A percentile compares a stretch with the other conserved stretches of the same genome.
Conservation (phyloP, 2,329 filamentous ascomycete genomes). For the Colletotrichum sidae region DNA sequence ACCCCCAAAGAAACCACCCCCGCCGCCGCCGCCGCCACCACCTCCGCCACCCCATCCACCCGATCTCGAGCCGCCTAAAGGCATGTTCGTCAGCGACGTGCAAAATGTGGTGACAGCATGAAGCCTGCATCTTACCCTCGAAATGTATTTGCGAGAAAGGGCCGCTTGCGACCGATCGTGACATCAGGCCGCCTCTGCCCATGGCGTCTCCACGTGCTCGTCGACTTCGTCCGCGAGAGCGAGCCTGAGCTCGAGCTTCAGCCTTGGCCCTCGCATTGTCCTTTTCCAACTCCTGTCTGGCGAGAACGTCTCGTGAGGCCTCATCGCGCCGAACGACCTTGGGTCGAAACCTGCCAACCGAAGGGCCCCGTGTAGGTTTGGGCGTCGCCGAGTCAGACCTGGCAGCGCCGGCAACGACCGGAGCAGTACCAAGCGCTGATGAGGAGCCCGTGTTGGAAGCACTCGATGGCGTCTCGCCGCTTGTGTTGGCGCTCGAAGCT, state of each 20-base stretch:
- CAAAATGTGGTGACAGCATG: background rate
- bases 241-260: conserved; percentile 37
- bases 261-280: conserved; percentile 43
- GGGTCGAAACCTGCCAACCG: conserved; percentile 57
- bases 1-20: conserved; percentile 44
- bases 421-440: conserved; percentile 17
- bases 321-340: conserved; percentile 63
- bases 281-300: conserved; percentile 57
- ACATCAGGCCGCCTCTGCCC: conserved; percentile 54
- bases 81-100: conserved; percentile 1
- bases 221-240: conserved; percentile 48
- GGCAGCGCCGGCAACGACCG: conserved; percentile 17
- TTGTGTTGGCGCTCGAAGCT: conserved; percentile 22
- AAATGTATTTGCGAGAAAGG: conserved; percentile 48
- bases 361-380: conserved; percentile 50
- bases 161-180: conserved; percentile 51
- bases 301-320: conserved; percentile 59
- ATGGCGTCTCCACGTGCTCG: conserved; percentile 58
- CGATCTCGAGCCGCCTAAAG: conserved; percentile 36
- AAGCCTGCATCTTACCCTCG: conserved; percentile 25
- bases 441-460: conserved; percentile 18
- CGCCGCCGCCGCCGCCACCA: conserved; percentile 41
- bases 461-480: conserved; percentile 12
- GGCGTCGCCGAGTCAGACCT: conserved; percentile 46
- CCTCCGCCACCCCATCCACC: conserved; percentile 37